phyloP scores from a whole-genome alignment of 495 filamentous ascomycete species.

The Halenospora varia region DNA sequence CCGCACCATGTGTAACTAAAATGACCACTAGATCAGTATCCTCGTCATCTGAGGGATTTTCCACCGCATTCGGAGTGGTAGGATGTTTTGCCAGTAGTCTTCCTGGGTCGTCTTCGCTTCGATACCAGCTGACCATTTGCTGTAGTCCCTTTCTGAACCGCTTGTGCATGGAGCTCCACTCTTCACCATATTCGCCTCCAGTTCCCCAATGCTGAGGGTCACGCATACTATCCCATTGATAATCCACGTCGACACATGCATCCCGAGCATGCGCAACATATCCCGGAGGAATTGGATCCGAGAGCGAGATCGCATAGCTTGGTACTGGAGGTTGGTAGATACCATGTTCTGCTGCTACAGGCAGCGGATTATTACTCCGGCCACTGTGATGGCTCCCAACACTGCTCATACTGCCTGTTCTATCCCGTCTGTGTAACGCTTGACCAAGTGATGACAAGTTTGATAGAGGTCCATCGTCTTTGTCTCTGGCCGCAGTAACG shows the following conservation, averaged over 20 bases:
- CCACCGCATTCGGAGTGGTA: constrained; percentile 21
- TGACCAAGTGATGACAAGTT: constrained; percentile 21
- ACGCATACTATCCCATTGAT: constrained; percentile 91
- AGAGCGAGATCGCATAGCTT: constrained; percentile 74
- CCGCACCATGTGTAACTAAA: constrained; percentile 94
- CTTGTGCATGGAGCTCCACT: constrained; percentile 93
- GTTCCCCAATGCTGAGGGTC: constrained; percentile 73
- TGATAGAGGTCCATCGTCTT: constrained; percentile 19
- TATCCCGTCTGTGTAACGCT: constrained; percentile 34
- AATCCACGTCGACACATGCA: constrained; percentile 80
- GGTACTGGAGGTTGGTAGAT: constrained; percentile 74
- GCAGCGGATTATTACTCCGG: background rate
- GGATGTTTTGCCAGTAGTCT: constrained; percentile 22
- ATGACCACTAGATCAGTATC: constrained; percentile 75
- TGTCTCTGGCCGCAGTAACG: constrained; percentile 15
- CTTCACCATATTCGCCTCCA: constrained; percentile 84
- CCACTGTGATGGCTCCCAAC: constrained; percentile 15
- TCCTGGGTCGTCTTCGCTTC: constrained; percentile 25
- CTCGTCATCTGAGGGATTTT: constrained; percentile 30
- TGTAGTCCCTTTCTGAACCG: constrained; percentile 75
- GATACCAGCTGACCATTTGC: constrained; percentile 78
- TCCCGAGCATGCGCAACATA: constrained; percentile 92
- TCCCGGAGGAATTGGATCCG: constrained; percentile 77
- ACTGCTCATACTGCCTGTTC: constrained; percentile 38
- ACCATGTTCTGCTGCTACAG: constrained; percentile 12